Base-by-base conservation (phyloP, 2,329 filamentous ascomycete species). In the Apiospora pterosperma region DNA sequence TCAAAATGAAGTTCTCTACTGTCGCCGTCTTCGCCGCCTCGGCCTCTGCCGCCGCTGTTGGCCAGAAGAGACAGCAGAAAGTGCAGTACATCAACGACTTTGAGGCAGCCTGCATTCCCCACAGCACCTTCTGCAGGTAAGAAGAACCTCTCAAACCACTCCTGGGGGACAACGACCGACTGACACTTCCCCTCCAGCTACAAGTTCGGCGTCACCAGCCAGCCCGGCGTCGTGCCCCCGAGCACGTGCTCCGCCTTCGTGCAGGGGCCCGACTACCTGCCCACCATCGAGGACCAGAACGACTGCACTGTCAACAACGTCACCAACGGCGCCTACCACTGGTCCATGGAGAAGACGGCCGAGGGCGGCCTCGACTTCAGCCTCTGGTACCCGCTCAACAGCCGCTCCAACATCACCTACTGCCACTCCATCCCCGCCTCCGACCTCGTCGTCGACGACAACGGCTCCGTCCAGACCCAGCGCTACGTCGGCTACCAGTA, bases 21-120 rank as follows among this genome's bases (percentile, higher is more conserved):
- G 6, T 60, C 12, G 59, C 59, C 59, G 21, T 23, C 59, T 38
- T 60, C n/a, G 34, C 34, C 36, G 36, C 59, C 38, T 41, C 59
- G 59, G 59, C 59, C 59, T 38, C 59, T 1, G 59, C 59, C 59
- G 21, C 36, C n/a, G n/a, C 34, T 21, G 14, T 39, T 11, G 59
- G 34, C 59, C 69, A 61, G 69, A 61, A 12, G n/a, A n/a, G n/a
- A n/a, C n/a, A n/a, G 16, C 48, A 67, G 62, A 31, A 5, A 7
- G 28, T 38, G 7, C 52, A 62, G 42, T 42, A 61, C 63, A 64
- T 64, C 41, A 28, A 34, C 58, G 39, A 23, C 21, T 61, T 64
- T 39, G n/a, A 42, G 38, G 63, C 63, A 4, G 28, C 55, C 25
- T 64, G 63, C 21, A 41, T 64, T 1, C 41, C 63, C 39, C 63